These are phyloP conservation scores for Mortierella sp. DNA, from an alignment of 371 early-diverging fungal genomes.

Conservation along the genomic window DNA sequence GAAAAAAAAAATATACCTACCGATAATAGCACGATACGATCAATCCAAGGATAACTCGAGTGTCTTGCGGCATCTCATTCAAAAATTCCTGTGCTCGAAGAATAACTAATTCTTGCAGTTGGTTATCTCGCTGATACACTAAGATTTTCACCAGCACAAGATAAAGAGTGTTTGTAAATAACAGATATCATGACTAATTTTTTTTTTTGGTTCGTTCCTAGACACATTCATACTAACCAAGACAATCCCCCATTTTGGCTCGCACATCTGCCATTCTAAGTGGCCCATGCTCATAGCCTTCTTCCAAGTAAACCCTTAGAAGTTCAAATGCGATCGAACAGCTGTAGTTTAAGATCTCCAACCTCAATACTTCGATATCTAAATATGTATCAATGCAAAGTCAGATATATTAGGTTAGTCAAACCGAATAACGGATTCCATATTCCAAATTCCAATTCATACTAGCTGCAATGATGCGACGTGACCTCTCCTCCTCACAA, in stretches of 20 bases:
- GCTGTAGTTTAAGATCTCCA: constrained; percentile 14
- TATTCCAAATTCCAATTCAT: constrained; percentile 17
- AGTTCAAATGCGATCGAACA: constrained; percentile 1
- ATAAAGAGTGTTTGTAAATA: too few species aligned
- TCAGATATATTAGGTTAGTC: too few species aligned
- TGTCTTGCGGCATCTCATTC: neutral
- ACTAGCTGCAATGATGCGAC: constrained; percentile 8
- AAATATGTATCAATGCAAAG: too few species aligned
- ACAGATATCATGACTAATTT: too few species aligned
- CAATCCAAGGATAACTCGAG: neutral
- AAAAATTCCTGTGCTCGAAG: neutral
- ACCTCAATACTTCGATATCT: constrained; percentile 15
- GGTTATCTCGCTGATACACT: neutral
- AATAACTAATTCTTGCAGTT: neutral
- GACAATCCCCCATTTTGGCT: neutral
- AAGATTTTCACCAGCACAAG: too few species aligned
- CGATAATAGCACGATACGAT: constrained; percentile 3
- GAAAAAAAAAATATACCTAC: neutral
- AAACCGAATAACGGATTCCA: constrained; percentile 12
- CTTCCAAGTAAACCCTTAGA: constrained; percentile 8
- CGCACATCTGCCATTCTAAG: neutral
- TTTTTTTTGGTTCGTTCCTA: too few species aligned
- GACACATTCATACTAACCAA: neutral
- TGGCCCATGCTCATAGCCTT: neutral
- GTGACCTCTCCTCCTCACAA: neutral